A percentile compares a stretch with the other conserved stretches of the same genome.
Conservation (phyloP, 2,329 filamentous ascomycete species). For the Zelopaecilomyces penicillatus region DNA sequence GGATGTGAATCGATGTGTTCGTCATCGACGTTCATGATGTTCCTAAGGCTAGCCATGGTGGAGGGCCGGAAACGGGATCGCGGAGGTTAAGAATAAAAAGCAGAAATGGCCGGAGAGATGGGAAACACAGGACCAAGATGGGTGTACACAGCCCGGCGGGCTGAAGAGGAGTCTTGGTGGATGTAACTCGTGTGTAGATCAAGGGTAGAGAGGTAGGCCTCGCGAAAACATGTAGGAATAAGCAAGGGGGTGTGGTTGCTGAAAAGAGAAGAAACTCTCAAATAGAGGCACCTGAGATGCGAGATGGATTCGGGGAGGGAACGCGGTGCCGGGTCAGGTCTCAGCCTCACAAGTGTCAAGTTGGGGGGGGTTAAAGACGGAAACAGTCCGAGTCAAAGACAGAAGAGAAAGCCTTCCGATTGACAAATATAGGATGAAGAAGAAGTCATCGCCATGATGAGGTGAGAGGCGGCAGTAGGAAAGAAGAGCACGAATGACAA, state of each 20-base stretch:
- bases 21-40: slow-evolving; percentile 50
- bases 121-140: slow-evolving; percentile 30
- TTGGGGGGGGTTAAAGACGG: neutral
- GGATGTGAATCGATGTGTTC: slow-evolving; percentile 33
- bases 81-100: slow-evolving; percentile 23
- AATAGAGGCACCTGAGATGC: neutral
- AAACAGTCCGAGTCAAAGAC: slow-evolving; percentile 3
- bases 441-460: slow-evolving; percentile 4
- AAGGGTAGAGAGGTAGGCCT: slow-evolving; percentile 24
- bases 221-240: slow-evolving; percentile 13
- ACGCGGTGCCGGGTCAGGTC: slow-evolving; percentile 3
- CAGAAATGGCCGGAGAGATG: slow-evolving; percentile 16
- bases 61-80: slow-evolving; percentile 20
- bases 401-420: neutral
- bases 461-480: slow-evolving; percentile 6
- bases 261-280: slow-evolving; percentile 7
- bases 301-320: slow-evolving; percentile 5
- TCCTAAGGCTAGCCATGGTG: slow-evolving; percentile 46
- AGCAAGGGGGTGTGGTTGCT: slow-evolving; percentile 14
- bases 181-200: slow-evolving; percentile 16
- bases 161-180: slow-evolving; percentile 22
- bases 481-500: neutral
- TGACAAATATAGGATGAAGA: slow-evolving; percentile 7
- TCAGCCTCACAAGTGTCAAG: slow-evolving; percentile 5
- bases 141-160: slow-evolving; percentile 37